Evolutionary conservation across 768 basidiomycete genomes (phyloP).

Genomic region (Rhodocollybia butyracea): DNA sequence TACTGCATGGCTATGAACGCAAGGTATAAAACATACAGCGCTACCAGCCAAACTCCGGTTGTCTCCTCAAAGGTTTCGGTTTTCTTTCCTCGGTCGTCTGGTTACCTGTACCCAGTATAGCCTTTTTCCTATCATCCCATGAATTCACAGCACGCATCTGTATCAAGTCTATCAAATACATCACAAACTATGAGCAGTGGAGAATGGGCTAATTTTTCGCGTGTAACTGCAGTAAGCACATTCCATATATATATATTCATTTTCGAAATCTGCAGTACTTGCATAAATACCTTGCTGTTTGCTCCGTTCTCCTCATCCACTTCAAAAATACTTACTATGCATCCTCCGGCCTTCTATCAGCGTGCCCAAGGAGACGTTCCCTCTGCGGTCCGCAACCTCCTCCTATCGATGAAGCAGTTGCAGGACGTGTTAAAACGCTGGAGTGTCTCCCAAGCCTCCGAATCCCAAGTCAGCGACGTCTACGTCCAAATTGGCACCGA

Average conservation of each 20-base stretch:
- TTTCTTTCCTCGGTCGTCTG: not conserved
- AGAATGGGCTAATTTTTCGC: not conserved
- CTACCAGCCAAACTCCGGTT: not conserved
- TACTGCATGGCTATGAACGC: not conserved
- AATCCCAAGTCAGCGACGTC: slow-evolving; percentile 9
- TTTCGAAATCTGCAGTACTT: not conserved
- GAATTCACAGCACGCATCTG: slow-evolving; percentile 6
- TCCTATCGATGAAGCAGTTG: slow-evolving; percentile 10
- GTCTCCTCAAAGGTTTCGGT: not conserved
- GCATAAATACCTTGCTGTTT: not conserved
- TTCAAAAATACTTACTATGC: not conserved
- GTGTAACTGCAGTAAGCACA: slow-evolving; percentile 8
- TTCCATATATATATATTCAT: not conserved
- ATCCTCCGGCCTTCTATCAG: slow-evolving; percentile 2
- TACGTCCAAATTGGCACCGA: slow-evolving; percentile 11
- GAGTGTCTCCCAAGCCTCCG: slow-evolving; percentile 4
- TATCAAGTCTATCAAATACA: slow-evolving; percentile 7
- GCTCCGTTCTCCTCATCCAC: not conserved
- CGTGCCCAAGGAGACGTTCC: slow-evolving; percentile 10
- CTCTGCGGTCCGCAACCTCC: slow-evolving; percentile 10
- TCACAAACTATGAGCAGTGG: not conserved
- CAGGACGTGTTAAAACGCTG: slow-evolving; percentile 8
- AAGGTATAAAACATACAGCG: not conserved
- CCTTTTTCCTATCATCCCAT: slow-evolving; percentile 3
- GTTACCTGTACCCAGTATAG: not conserved